phyloP scores from a whole-genome alignment of 495 filamentous ascomycete genomes.

The Pyrenula massariospora region DNA sequence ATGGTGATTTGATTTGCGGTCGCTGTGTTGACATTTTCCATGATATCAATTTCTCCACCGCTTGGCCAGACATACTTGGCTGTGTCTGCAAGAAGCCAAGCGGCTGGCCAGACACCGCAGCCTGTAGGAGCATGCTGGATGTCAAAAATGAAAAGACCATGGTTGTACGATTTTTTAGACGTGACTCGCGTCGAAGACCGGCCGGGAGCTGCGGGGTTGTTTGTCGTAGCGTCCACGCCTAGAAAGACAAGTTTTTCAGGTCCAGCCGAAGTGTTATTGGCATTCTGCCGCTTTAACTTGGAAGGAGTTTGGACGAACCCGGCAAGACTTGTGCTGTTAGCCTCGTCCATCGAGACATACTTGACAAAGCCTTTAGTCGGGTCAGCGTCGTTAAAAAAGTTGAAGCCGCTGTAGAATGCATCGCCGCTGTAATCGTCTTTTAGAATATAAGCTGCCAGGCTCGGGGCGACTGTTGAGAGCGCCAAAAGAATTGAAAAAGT shows the following conservation, averaged over 20 bases:
- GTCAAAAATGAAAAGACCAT: conserved; percentile 48
- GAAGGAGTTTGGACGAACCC: conserved; percentile 6
- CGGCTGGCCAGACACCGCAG: conserved; percentile 49
- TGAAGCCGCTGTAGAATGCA: conserved; percentile 1
- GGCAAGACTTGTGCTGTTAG: conserved; percentile 7
- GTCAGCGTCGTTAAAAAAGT: conserved; percentile 5
- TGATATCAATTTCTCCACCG: conserved; percentile 61
- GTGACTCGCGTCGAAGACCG: conserved; percentile 43
- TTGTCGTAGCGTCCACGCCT: conserved; percentile 26
- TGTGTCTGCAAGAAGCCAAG: conserved; percentile 43
- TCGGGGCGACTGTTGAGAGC: neutral
- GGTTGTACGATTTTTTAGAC: conserved; percentile 37
- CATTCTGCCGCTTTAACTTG: neutral
- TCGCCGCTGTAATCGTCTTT: neutral
- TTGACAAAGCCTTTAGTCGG: conserved; percentile 14
- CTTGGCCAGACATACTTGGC: conserved; percentile 46
- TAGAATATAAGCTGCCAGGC: neutral
- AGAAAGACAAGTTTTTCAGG: conserved; percentile 28
- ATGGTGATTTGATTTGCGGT: conserved; percentile 50
- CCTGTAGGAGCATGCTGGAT: conserved; percentile 42
- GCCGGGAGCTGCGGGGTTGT: conserved; percentile 32
- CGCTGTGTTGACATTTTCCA: conserved; percentile 54
- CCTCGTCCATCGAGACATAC: neutral
- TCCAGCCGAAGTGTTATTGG: conserved; percentile 42
- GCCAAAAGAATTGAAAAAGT: neutral